Evolutionary conservation across 176 grass and related monocot genomes (phyloP).

Genomic region (Aegilops umbellulata): DNA sequence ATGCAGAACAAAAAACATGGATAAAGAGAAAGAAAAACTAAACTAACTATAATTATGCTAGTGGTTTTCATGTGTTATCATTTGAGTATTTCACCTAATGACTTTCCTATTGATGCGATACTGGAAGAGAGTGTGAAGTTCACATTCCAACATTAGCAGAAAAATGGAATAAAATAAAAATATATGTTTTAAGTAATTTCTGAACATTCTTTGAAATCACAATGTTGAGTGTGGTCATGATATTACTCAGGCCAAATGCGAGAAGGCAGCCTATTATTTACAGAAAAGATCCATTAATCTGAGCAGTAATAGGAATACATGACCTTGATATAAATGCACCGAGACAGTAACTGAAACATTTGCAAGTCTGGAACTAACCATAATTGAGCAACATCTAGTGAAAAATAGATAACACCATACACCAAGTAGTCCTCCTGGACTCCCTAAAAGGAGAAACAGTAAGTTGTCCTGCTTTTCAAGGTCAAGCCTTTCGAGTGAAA

Average conservation of each 20-base stretch:
- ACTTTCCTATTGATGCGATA: constrained; percentile 10
- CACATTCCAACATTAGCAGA: not conserved
- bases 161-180: constrained; percentile 2
- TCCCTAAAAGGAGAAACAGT: constrained; percentile 13
- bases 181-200: not conserved
- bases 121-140: constrained; percentile 9
- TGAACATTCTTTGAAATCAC: not conserved
- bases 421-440: not conserved
- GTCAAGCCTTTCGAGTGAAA: not conserved
- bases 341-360: not conserved
- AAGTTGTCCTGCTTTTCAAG: not conserved
- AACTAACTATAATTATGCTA: not conserved
- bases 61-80: constrained; percentile 14
- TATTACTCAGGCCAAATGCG: not conserved
- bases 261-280: not conserved
- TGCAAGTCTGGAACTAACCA: not conserved
- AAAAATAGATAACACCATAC: not conserved
- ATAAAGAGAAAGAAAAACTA: constrained; percentile 3
- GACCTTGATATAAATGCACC: not conserved
- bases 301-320: not conserved
- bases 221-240: not conserved
- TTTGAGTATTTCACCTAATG: constrained; percentile 9
- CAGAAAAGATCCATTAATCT: not conserved
- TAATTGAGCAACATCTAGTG: not conserved
- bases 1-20: constrained; percentile 3